Conservation (phyloP, 2,329 filamentous ascomycete species). For the Clarireedia homoeocarpa region DNA sequence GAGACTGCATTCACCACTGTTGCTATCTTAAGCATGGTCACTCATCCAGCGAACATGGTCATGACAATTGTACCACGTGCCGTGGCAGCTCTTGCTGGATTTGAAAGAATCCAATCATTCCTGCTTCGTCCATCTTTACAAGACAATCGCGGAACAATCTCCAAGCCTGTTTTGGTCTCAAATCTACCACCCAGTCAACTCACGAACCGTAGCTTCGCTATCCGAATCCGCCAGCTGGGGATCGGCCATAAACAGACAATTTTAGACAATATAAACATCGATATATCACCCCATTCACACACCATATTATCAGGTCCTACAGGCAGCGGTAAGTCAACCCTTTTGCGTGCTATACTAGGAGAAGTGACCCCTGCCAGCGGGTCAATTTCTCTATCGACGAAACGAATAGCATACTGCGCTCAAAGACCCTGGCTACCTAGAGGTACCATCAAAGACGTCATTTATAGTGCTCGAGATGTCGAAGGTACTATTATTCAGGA, state of each 20-base stretch:
- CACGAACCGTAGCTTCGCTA: neutral
- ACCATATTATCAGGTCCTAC: conserved; percentile 22
- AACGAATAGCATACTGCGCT: conserved; percentile 31
- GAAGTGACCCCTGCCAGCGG: conserved; percentile 24
- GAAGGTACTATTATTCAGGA: conserved; percentile 10
- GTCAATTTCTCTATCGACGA: conserved; percentile 23
- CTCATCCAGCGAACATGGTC: conserved; percentile 20
- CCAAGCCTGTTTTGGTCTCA: neutral
- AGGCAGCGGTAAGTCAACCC: conserved; percentile 28
- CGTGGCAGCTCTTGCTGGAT: conserved; percentile 13
- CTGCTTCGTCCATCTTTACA: conserved; percentile 10
- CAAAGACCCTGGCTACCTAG: conserved; percentile 34
- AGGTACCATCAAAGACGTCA: conserved; percentile 29
- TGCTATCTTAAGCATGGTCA: conserved; percentile 17
- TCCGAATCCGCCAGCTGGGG: neutral
- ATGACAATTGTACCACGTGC: conserved; percentile 18
- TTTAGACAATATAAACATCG: conserved; percentile 1
- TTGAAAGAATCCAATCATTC: conserved; percentile 28
- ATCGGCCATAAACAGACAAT: neutral
- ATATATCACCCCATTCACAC: neutral
- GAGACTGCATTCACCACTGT: conserved; percentile 19
- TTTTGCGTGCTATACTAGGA: conserved; percentile 27
- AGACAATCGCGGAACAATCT: conserved; percentile 5
- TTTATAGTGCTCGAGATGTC: conserved; percentile 24
- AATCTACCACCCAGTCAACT: neutral